Base-by-base conservation (phyloP, 345 rosid genomes). In the Luvunga scandens region DNA sequence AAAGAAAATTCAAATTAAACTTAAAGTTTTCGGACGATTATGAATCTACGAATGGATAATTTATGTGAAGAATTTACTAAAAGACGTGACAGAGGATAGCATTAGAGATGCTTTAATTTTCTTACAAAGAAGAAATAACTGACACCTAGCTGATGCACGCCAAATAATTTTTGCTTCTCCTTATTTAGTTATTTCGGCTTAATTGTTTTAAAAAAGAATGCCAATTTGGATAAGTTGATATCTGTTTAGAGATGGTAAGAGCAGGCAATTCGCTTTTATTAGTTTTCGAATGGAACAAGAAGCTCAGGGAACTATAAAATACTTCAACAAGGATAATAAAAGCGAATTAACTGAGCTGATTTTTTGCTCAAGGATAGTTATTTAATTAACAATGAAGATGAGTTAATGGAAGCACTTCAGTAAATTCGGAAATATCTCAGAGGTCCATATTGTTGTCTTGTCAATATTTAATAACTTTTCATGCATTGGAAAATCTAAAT, bases 381-480 rank as follows among this genome's bases (percentile, higher is more conserved):
- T 42, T 77, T 18, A 10, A 82, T 39, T 74, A 42, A 85, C 80
- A 93, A 97, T n/a, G 97, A 91, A 84, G 97, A 95, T 81, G 98
- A 95, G 81, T 86, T 95, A 83, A 89, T 36, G 77, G 82, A 97
- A 92, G 79, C 90, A 85, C 76, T 95, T 93, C 75, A 77, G 85
- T 80, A 78, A 77, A 72, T 88, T 79, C 75, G 99, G 98, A 36
- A 85, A 87, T 16, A 70, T 91, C 77, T 84, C 88, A 16, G 84
- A 90, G 81, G 98, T 92, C 78, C 98, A 93, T 83, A 77, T 95
- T 81, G 94, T 95, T 81, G 85, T 93, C 70, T 93, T 81, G 85
- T 93, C 70, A n/a, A n/a, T n/a, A n/a, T n/a, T n/a, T n/a, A n/a
- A n/a, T n/a, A n/a, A n/a, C n/a, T n/a, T n/a, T n/a, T n/a, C n/a